Percentiles rank a stretch among this genome's conserved stretches.
Evolutionary conservation across 129 eudicot species (phyloP).

Genomic region (Tagetes erecta): DNA sequence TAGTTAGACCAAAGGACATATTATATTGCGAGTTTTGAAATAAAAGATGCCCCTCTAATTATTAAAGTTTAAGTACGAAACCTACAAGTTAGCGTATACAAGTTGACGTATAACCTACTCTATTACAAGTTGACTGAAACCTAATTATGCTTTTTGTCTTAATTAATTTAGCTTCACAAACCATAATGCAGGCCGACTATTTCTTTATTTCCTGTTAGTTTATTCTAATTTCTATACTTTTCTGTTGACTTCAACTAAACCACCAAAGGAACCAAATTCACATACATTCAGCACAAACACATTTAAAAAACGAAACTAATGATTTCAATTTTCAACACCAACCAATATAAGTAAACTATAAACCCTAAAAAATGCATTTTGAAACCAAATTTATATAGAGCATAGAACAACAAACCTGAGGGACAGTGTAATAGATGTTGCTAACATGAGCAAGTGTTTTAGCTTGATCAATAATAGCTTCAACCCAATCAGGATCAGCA

Average conservation of each 20-base stretch:
- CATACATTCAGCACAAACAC: background rate
- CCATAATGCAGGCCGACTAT: background rate
- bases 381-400: background rate
- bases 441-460: conserved; percentile 60
- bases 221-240: too few species aligned
- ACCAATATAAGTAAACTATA: background rate
- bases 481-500: conserved; percentile 79
- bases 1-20: too few species aligned
- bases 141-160: too few species aligned
- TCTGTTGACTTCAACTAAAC: background rate
- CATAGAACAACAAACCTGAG: conserved; percentile 48
- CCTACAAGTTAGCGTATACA: too few species aligned
- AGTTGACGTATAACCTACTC: too few species aligned
- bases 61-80: too few species aligned
- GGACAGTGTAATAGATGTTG: conserved; percentile 62
- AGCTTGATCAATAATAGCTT: conserved; percentile 60
- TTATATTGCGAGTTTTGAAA: too few species aligned
- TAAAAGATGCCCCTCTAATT: too few species aligned
- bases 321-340: background rate
- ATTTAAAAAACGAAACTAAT: background rate
- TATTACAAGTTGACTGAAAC: too few species aligned
- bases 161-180: too few species aligned
- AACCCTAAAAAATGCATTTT: background rate
- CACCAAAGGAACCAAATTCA: background rate
- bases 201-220: too few species aligned